Evolutionary conservation across 2,329 filamentous ascomycete genomes (phyloP), one percentile per base, ranked within the genome.

Genomic region (Hypoxylon sp.): DNA sequence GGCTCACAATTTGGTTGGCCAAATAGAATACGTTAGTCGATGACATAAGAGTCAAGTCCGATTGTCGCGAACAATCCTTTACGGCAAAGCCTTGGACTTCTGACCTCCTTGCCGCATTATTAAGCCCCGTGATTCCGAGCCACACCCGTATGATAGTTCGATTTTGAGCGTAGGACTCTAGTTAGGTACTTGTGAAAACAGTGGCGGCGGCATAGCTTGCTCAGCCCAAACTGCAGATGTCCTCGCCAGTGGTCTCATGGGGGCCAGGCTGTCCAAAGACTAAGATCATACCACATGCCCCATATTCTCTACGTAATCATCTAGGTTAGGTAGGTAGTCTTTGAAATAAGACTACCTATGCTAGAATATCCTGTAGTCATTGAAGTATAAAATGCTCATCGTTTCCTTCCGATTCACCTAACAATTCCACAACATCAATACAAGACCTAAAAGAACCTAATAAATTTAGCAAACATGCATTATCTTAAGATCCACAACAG

Each of bases 401-500:
- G 26, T 68, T 50, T 46, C 65, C 52, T 39, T n/a, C 31, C n/a
- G 17, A 10, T 54, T 52, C n/a, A 52, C 5, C 44, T 24, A 35
- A 58, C 13, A 46, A 56, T 11, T 60, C 8, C 17, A 58, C 24
- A 47, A 9, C 42, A 59, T 56, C 59, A 48, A 51, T 3, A 54
- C 42, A 63, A 31, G 3, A 57, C n/a, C 26, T 50, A 51, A 1
- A 53, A 58, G 3, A 48, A 46, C 11, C 11, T n/a, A n/a, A n/a
- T n/a, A 31, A 69, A n/a, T 42, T 2, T 39, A 70, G 10, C n/a
- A 46, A 73, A 66, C 56, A 75, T 76, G 60, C 75, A 75, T 72
- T 73, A 74, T 31, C 75, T 81, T 44, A 71, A 72, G 60, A 75
- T 81, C 56, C 71, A 77, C 39, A 81, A 80, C 73, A 76, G 78